A percentile compares a stretch with the other conserved stretches of the same genome.
Evolutionary conservation across 257 asterid species (phyloP).

Genomic region (Nicotiana tabacum): DNA sequence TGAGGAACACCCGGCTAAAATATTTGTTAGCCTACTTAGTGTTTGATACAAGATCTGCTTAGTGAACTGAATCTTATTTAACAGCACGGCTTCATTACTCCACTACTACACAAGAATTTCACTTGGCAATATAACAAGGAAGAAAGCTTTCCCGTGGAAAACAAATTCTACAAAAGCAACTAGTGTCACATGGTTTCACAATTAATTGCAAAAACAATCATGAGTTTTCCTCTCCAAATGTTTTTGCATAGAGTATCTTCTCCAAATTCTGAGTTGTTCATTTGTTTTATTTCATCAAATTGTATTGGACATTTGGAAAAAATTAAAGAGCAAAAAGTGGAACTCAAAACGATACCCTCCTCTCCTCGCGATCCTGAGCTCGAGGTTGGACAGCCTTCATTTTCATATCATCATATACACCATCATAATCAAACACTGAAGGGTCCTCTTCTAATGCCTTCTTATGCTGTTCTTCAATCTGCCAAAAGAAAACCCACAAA

Average conservation of each 20-base stretch:
- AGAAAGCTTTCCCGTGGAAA: background rate
- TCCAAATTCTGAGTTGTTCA: background rate
- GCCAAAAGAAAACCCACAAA: background rate
- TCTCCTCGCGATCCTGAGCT: slow-evolving; percentile 58
- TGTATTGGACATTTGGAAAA: background rate
- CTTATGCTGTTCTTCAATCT: slow-evolving; percentile 90
- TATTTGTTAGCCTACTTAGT: background rate
- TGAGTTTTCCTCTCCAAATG: background rate
- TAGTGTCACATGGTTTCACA: background rate
- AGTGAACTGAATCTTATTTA: background rate
- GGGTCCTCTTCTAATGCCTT: slow-evolving; percentile 94
- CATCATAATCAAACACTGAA: slow-evolving; percentile 81
- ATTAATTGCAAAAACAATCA: background rate
- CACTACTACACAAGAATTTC: background rate
- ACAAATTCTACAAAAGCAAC: background rate
- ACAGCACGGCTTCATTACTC: background rate
- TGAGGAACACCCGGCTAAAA: background rate
- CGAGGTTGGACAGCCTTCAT: slow-evolving; percentile 64
- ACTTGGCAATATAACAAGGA: background rate
- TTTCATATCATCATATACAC: slow-evolving; percentile 85
- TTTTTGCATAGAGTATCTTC: no score
- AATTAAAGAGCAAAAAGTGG: background rate
- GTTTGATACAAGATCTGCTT: background rate
- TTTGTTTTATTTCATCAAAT: background rate
- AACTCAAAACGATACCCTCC: slow-evolving; percentile 41